Percentiles rank a stretch among this genome's conserved stretches.
Conservation (phyloP, 2,329 filamentous ascomycete species). For the Aureobasidium leucospermi region DNA sequence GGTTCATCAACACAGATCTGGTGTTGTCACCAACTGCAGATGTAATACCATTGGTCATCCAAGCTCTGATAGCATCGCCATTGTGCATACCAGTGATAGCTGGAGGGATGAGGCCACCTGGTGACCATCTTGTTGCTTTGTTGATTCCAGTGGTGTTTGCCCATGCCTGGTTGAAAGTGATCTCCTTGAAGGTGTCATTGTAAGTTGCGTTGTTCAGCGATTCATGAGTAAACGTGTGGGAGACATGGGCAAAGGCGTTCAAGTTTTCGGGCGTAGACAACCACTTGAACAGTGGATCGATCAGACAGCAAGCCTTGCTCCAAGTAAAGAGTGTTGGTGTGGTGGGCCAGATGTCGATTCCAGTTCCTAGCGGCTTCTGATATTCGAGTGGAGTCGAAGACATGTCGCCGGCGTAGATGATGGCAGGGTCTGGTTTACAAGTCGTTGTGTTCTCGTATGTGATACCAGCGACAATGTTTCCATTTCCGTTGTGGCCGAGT, state of each 20-base stretch:
- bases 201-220: slow-evolving; percentile 55
- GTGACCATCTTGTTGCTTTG: slow-evolving; percentile 41
- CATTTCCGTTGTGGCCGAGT: slow-evolving; percentile 51
- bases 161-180: slow-evolving; percentile 55
- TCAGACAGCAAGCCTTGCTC: slow-evolving; percentile 42
- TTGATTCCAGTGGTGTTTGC: slow-evolving; percentile 46
- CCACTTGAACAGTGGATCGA: slow-evolving; percentile 48
- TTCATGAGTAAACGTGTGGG: slow-evolving; percentile 56
- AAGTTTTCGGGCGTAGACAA: slow-evolving; percentile 43
- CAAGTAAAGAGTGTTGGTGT: slow-evolving; percentile 41
- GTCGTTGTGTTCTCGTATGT: slow-evolving; percentile 17
- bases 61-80: slow-evolving; percentile 54
- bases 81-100: slow-evolving; percentile 59
- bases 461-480: slow-evolving; percentile 38
- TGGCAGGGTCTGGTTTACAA: slow-evolving; percentile 29
- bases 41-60: slow-evolving; percentile 52
- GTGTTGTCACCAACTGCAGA: slow-evolving; percentile 60
- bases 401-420: slow-evolving; percentile 33
- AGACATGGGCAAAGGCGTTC: slow-evolving; percentile 51
- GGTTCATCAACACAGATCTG: slow-evolving; percentile 46
- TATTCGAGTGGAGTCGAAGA: slow-evolving; percentile 39
- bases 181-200: slow-evolving; percentile 49
- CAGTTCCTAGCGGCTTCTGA: slow-evolving; percentile 35
- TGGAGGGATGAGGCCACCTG: slow-evolving; percentile 52
- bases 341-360: slow-evolving; percentile 32